Conservation (phyloP, 306 rosid genomes). For the Cicer chorassanicum region DNA sequence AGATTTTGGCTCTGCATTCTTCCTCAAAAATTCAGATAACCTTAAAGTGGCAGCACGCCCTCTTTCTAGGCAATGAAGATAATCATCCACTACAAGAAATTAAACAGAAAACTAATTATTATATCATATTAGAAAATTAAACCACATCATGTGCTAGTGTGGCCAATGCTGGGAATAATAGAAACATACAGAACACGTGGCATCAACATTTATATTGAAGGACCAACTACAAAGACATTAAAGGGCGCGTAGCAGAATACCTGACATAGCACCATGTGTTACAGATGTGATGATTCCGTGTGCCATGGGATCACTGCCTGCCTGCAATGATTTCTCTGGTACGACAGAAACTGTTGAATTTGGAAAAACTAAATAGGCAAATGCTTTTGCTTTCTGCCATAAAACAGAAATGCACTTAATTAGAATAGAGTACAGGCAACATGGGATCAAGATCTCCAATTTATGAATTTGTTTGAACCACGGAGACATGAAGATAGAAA, state of each 20-base stretch:
- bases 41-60: constrained; percentile 76
- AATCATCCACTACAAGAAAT: constrained; percentile 68
- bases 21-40: constrained; percentile 80
- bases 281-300: constrained; percentile 87
- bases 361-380: constrained; percentile 86
- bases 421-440: constrained; percentile 33
- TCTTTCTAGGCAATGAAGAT: constrained; percentile 85
- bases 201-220: constrained; percentile 15
- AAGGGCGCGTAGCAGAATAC: constrained; percentile 50
- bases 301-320: constrained; percentile 67
- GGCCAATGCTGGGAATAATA: constrained; percentile 1
- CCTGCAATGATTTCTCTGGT: constrained; percentile 54
- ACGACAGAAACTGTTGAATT: constrained; percentile 59
- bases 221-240: background rate
- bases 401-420: constrained; percentile 39
- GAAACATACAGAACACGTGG: background rate
- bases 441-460: background rate
- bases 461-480: background rate
- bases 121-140: constrained; percentile 33
- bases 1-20: constrained; percentile 63
- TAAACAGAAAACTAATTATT: constrained; percentile 32
- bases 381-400: constrained; percentile 81
- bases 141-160: constrained; percentile 18
- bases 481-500: constrained; percentile 29
- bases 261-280: constrained; percentile 91